Evolutionary conservation across 305 asterid genomes (phyloP), one percentile per base, ranked within the genome.

Genomic region (Fraxinus greggii): DNA sequence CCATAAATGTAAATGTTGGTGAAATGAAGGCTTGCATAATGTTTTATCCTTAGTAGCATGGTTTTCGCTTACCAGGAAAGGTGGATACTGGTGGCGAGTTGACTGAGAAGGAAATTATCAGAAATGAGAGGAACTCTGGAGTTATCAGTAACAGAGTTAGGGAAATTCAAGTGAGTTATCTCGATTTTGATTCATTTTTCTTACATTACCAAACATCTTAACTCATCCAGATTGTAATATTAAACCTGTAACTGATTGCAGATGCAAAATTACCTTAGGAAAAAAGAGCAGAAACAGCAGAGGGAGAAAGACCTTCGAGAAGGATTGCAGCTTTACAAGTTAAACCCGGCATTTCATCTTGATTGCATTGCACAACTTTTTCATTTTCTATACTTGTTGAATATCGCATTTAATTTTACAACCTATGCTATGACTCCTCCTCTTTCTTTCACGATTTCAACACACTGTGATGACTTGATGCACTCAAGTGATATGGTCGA

Each of bases 71-170:
- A 73, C 80, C 95, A 94, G 99, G 99, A 72, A 92, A 92, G 88
- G 75, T 87, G 84, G 97, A 93, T 19, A 86, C 86, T 70, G 81
- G 63, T 29, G 97, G 98, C 33, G 98, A 93, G 78, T 84, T 96
- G 86, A 90, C 97, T 13, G 99, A 96, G 76, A 96, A 96, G 86
- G 99, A 96, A 86, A 90, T 96, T 24, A 89, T 96, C 85, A 86
- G 97, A 84, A 89, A 89, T 17, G 99, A 96, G 91, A 94, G 98
- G 86, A 96, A 93, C 79, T 88, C 98, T 29, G 98, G 99, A 51
- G 83, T 92, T 51, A 88, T 96, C 40, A 93, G 98, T 79, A 85
- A 76, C 83, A 89, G 84, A 86, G 93, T 96, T 67, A 89, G 97
- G 85, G 99, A 96, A 84, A 90, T 96, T 84, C 98, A 95, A 89